Base-by-base conservation (phyloP, 2,329 filamentous ascomycete genomes). In the Cercospora sp. region DNA sequence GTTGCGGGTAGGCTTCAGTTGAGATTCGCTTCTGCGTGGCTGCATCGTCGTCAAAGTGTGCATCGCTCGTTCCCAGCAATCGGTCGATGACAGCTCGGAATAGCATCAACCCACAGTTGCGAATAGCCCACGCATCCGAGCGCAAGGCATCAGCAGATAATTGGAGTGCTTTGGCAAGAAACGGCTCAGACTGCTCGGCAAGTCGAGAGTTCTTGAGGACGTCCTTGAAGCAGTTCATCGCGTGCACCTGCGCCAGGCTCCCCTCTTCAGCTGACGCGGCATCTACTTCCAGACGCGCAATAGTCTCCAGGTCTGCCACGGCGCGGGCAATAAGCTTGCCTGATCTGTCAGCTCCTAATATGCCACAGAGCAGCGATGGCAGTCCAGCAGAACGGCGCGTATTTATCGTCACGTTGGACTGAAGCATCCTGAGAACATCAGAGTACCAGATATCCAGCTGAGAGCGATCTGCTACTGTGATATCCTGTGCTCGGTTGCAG, bases 341-440 rank as follows among this genome's bases (percentile, higher is more conserved):
- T 1, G 82, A 76, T 0, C 86, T 80, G 70, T 90, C 88, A 8
- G 91, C 89, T 3, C 89, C 86, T 3, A 97, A 82, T 40, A 98
- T 89, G 0, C 92, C 93, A 1, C 91, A 91, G 62, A 98, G 89
- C 70, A 98, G 85, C 8, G 92, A 90, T 0, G 95, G 95, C 55
- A 99, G 90, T 18, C 95, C 95, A 9, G 95, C 95, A 1, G 95
- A 99, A 69, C 96, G 86, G 64, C 95, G 86, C 2, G 96, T 99
- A 33, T 89, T 84, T 5, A 93, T 94, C 0, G 91, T 92, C 2
- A 88, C 88, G 75, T 95, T 91, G 28, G 87, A 87, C n/a, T 69
- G 68, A 16, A 78, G 71, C 59, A 77, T 75, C 16, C 58, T 60
- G 5, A 78, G 30, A 6, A 74, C 69, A 40, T 70, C 63, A 12